Evolutionary conservation across 768 basidiomycete species (phyloP).

Genomic region (Candolleomyces eurysporus): DNA sequence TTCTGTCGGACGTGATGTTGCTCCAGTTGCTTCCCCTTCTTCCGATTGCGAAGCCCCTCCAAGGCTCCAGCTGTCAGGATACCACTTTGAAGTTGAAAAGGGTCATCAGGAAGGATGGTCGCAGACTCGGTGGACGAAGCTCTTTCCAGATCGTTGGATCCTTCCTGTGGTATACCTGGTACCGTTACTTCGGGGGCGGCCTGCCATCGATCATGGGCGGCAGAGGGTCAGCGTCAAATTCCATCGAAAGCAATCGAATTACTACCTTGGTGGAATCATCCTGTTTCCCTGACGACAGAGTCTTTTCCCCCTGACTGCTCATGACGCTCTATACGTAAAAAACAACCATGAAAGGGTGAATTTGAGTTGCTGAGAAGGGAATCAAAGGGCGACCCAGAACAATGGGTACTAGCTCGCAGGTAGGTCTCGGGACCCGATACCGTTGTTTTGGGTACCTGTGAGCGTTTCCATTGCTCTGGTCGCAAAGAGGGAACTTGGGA

Average conservation of each 20-base stretch:
- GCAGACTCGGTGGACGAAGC: conserved; percentile 26
- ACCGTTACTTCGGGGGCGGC: conserved; percentile 49
- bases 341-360: too few relatives aligned
- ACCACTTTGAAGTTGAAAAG: conserved; percentile 62
- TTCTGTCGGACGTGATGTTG: conserved; percentile 73
- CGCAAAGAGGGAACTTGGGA: not conserved
- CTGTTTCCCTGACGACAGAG: too few relatives aligned
- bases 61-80: conserved; percentile 64
- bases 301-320: too few relatives aligned
- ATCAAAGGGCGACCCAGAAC: conserved; percentile 38
- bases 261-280: conserved; percentile 17
- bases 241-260: conserved; percentile 14
- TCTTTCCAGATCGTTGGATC: conserved; percentile 46
- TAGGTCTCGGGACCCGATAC: conserved; percentile 27
- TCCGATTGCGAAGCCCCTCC: conserved; percentile 55
- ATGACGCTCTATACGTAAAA: too few relatives aligned
- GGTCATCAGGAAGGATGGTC: conserved; percentile 46
- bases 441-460: conserved; percentile 23
- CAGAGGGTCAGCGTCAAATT: not conserved
- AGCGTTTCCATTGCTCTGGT: conserved; percentile 16
- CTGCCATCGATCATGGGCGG: conserved; percentile 23
- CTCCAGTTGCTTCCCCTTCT: conserved; percentile 61
- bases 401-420: conserved; percentile 35
- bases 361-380: conserved; percentile 14
- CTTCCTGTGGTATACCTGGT: conserved; percentile 39